These are phyloP conservation scores for Leccinellum rugosiceps DNA, from an alignment of 768 basidiomycete genomes.

Conservation along the genomic window DNA sequence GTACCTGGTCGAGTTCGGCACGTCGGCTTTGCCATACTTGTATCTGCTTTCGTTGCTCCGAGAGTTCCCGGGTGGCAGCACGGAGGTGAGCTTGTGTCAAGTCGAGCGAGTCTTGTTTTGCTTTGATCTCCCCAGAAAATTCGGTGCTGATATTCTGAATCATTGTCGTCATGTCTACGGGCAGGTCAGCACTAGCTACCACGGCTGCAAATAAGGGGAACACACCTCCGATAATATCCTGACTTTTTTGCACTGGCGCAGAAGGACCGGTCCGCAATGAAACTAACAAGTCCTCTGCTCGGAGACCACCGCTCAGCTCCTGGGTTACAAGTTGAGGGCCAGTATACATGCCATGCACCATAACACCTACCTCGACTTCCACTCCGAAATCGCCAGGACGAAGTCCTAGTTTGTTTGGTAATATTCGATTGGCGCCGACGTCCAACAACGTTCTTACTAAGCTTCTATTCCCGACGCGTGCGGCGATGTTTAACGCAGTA, in stretches of 20 bases:
- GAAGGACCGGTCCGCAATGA: slow-evolving; percentile 71
- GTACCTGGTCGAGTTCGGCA: slow-evolving; percentile 75
- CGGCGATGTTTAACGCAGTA: slow-evolving; percentile 93
- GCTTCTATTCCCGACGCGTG: slow-evolving; percentile 86
- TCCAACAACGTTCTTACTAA: slow-evolving; percentile 85
- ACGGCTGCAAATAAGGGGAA: background rate
- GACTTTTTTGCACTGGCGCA: slow-evolving; percentile 80
- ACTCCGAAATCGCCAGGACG: slow-evolving; percentile 94
- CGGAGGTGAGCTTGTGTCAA: slow-evolving; percentile 84
- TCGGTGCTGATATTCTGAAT: slow-evolving; percentile 75
- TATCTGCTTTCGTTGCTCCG: slow-evolving; percentile 86
- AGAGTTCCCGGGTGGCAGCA: slow-evolving; percentile 84
- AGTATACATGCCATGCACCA: background rate
- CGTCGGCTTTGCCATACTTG: slow-evolving; percentile 70
- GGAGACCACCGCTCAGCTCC: slow-evolving; percentile 68
- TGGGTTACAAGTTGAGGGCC: slow-evolving; percentile 24
- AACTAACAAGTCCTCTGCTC: slow-evolving; percentile 78
- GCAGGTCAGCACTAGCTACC: slow-evolving; percentile 7
- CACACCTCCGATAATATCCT: slow-evolving; percentile 78
- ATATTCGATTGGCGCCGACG: slow-evolving; percentile 85
- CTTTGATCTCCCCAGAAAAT: slow-evolving; percentile 79
- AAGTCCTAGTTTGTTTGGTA: slow-evolving; percentile 91
- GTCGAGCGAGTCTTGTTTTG: slow-evolving; percentile 86
- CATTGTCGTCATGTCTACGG: slow-evolving; percentile 78
- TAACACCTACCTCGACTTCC: slow-evolving; percentile 71